Conservation (phyloP, 306 rosid species). For the barrel medic (Medicago truncatula) region DNA sequence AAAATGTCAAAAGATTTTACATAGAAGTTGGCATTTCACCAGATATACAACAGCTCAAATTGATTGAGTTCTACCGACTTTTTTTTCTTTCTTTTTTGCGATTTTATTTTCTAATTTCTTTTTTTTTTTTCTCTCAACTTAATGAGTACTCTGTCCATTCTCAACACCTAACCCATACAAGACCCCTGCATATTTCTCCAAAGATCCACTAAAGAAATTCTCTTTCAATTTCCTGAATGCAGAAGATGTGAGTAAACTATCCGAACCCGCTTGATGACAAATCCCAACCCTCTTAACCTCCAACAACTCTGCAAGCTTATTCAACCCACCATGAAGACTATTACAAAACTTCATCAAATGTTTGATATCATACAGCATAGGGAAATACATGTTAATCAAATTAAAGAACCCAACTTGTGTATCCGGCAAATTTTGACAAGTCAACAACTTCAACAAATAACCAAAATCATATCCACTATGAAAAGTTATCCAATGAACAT, state of each 20-base stretch:
- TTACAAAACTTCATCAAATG: conserved; percentile 59
- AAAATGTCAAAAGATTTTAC: conserved; percentile 45
- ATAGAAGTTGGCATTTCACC: conserved; percentile 39
- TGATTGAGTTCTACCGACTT: conserved; percentile 37
- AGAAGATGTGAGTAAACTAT: conserved; percentile 59
- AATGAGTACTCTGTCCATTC: conserved; percentile 47
- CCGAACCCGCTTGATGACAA: conserved; percentile 61
- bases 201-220: conserved; percentile 60
- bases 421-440: conserved; percentile 57
- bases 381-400: conserved; percentile 52
- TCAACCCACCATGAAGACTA: conserved; percentile 58
- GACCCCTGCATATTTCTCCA: conserved; percentile 64
- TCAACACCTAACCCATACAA: conserved; percentile 68
- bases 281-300: conserved; percentile 61
- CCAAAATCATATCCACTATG: conserved; percentile 65
- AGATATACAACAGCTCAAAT: conserved; percentile 43
- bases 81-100: conserved; percentile 18
- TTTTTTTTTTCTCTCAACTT: background rate
- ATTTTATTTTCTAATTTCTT: conserved; percentile 31
- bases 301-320: conserved; percentile 63
- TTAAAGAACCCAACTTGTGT: conserved; percentile 53
- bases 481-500: conserved; percentile 58
- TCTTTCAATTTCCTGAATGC: conserved; percentile 60
- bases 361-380: conserved; percentile 55
- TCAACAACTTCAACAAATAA: conserved; percentile 53